Evolutionary conservation across 495 filamentous ascomycete genomes (phyloP), one percentile per base, ranked within the genome.

Genomic region (Clavariopsis aquatica): DNA sequence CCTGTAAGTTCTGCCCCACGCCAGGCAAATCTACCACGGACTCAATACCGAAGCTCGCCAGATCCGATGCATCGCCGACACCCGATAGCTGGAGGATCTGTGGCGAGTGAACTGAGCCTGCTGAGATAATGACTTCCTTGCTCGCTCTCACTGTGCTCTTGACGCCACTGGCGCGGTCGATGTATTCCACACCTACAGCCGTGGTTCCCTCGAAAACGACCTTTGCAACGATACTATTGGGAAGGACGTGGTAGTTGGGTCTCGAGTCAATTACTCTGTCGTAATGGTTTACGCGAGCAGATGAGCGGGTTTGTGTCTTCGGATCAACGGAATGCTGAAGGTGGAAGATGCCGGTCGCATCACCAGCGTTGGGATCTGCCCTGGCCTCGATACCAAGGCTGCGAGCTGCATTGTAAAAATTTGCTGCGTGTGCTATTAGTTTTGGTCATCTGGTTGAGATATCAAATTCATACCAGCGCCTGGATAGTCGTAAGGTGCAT

Each of bases 51-150:
- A 60, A 24, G 15, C 22, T 29, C 17, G 56, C 20, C 9, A 69
- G 66, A 9, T 49, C 9, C 13, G 31, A 15, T 23, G 43, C 36
- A 12, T 38, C 24, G 9, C 61, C 61, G 27, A 69, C 57, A 8
- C 66, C 66, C 2, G 62, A 65, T 22, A 69, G 55, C 26, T 60
- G 62, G 12, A 69, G 57, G n/a, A 69, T 60, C 57, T 60, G 61
- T 1, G 66, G 66, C 17, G 62, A 41, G 29, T 62, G 62, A 6
- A 66, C 38, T 13, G 56, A 28, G 34, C 66, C 61, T 9, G 62
- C 61, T 2, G 66, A 34, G 10, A 69, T 20, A 10, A 69, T 60
- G 49, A 69, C 66, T 47, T 69, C 66, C 43, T 69, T 69, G 1
- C 49, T 69, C 31, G 66, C 66, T 22, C 15, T 45, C 22, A 54